These are phyloP conservation scores for Pythium pyrilobum DNA, from an alignment of 352 stramenopile genomes.

Conservation along the genomic window DNA sequence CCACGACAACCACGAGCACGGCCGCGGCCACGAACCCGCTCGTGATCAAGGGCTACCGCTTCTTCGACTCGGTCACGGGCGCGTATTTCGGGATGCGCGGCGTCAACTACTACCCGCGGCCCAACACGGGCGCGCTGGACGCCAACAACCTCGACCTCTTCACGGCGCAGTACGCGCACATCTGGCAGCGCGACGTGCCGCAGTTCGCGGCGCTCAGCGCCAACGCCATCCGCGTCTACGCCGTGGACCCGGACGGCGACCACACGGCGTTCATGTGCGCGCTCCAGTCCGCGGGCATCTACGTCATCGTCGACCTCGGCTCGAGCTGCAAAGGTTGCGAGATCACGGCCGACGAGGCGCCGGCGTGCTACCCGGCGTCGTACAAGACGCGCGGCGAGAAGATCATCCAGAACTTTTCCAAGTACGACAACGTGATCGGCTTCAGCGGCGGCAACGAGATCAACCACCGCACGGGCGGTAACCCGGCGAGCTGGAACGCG, in stretches of 20 bases:
- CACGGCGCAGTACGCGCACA: slow-evolving; percentile 54
- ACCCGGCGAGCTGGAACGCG: slow-evolving; percentile 48
- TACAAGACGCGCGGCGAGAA: slow-evolving; percentile 72
- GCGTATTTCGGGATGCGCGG: slow-evolving; percentile 71
- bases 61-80: slow-evolving; percentile 68
- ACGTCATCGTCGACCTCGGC: slow-evolving; percentile 63
- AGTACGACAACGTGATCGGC: slow-evolving; percentile 81
- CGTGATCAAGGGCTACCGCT: slow-evolving; percentile 68
- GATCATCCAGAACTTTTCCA: slow-evolving; percentile 78
- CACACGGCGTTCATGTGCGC: slow-evolving; percentile 87
- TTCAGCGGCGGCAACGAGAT: slow-evolving; percentile 81
- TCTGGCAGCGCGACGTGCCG: slow-evolving; percentile 67
- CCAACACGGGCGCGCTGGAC: slow-evolving; percentile 60
- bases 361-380: slow-evolving; percentile 50
- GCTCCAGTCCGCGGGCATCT: slow-evolving; percentile 66
- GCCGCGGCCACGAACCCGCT: slow-evolving; percentile 27
- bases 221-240: slow-evolving; percentile 81
- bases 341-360: slow-evolving; percentile 47
- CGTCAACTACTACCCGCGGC: slow-evolving; percentile 83
- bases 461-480: slow-evolving; percentile 54
- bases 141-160: slow-evolving; percentile 83
- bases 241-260: slow-evolving; percentile 57
- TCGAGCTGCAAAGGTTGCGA: slow-evolving; percentile 57
- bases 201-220: slow-evolving; percentile 58
- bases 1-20: neutral